Evolutionary conservation across 345 rosid species (phyloP).

Genomic region (Arabidopsis suecica): DNA sequence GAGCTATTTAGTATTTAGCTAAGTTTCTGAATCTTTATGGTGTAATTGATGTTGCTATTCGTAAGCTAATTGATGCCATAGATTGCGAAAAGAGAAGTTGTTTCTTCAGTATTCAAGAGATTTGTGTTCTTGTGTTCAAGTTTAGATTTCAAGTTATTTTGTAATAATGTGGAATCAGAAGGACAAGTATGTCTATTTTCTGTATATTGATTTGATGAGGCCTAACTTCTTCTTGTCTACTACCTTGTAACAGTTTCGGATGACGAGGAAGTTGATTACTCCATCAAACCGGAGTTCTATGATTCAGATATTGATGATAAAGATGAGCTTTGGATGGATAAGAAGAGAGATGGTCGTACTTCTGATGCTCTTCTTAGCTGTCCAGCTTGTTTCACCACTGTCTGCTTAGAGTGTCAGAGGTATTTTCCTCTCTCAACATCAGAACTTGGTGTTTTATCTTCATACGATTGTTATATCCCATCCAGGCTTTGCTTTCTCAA

Average conservation of each 20-base stretch:
- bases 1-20: not conserved
- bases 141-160: not conserved
- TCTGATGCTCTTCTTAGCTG: conserved; percentile 90
- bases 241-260: conserved; percentile 62
- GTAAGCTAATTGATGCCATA: not conserved
- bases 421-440: conserved; percentile 19
- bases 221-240: not conserved
- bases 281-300: conserved; percentile 69
- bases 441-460: not conserved
- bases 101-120: not conserved
- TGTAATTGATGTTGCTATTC: not conserved
- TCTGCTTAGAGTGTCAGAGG: conserved; percentile 87
- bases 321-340: conserved; percentile 70
- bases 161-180: not conserved
- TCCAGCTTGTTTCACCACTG: conserved; percentile 84
- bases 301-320: conserved; percentile 72
- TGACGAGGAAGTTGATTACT: conserved; percentile 80
- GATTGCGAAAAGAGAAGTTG: not conserved
- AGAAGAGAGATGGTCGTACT: conserved; percentile 55
- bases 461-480: not conserved
- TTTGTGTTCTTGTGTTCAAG: not conserved
- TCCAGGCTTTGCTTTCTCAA: not conserved
- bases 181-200: not conserved
- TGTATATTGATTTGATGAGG: conserved; percentile 6
- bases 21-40: not conserved